Evolutionary conservation across 1,284 basidiomycete species (phyloP).

Genomic region (Trichosporon sp.): DNA sequence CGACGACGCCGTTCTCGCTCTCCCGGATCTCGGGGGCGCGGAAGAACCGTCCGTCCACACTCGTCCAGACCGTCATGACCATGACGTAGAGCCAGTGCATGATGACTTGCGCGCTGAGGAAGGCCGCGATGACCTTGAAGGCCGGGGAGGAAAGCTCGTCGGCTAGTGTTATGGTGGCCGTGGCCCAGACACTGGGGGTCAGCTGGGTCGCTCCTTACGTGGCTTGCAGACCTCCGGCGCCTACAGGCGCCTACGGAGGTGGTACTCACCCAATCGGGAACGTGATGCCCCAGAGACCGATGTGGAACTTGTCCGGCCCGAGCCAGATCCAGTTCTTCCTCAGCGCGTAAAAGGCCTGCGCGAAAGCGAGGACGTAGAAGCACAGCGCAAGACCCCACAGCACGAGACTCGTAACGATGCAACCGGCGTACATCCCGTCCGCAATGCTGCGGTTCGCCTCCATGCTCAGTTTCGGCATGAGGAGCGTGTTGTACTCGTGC

Average conservation of each 20-base stretch:
- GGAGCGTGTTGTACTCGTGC: conserved; percentile 48
- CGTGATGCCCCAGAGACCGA: conserved; percentile 54
- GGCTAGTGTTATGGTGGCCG: conserved; percentile 64
- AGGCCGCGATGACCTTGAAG: conserved; percentile 62
- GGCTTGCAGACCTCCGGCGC: too few relatives aligned
- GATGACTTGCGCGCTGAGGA: conserved; percentile 62
- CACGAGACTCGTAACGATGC: conserved; percentile 50
- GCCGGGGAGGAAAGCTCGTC: conserved; percentile 61
- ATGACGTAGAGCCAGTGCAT: conserved; percentile 65
- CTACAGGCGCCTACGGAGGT: too few relatives aligned
- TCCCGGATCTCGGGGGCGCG: conserved; percentile 60
- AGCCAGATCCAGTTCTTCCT: conserved; percentile 34
- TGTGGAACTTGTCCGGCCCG: conserved; percentile 36
- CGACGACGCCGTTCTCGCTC: conserved; percentile 59
- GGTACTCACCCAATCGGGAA: conserved; percentile 54
- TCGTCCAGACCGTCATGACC: conserved; percentile 57
- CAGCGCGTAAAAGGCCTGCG: conserved; percentile 42
- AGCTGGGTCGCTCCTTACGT: too few relatives aligned
- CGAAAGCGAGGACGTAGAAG: conserved; percentile 56
- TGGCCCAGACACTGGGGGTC: conserved; percentile 62
- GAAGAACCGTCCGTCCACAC: conserved; percentile 59
- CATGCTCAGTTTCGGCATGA: conserved; percentile 46
- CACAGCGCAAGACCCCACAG: conserved; percentile 59
- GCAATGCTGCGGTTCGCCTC: conserved; percentile 43
- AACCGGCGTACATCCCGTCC: conserved; percentile 57